Evolutionary conservation across 495 filamentous ascomycete genomes (phyloP), one percentile per base, ranked within the genome.

Genomic region (Rhypophila decipiens): DNA sequence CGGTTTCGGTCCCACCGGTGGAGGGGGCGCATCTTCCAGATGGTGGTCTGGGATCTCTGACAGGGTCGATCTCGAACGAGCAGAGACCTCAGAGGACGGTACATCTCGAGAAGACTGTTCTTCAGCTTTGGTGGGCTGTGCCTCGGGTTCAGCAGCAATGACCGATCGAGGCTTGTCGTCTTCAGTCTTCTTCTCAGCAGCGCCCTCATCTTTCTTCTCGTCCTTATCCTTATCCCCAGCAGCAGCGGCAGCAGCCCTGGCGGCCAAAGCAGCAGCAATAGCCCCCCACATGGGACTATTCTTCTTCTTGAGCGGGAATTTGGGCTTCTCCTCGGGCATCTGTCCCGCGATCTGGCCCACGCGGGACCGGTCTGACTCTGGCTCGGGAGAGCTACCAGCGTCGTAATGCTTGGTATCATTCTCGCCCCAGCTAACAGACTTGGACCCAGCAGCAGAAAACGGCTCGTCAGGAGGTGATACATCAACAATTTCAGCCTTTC

Each of bases 381-480:
- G 47, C 23, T 66, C 75, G n/a, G 79, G 76, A n/a, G n/a, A n/a
- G 42, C 71, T 76, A 41, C 75, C 75, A 15, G 77, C 68, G 21
- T 80, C 77, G 27, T 76, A 80, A 56, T 78, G 78, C 43, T 80
- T 76, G 5, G 76, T 83, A 47, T 78, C 66, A 50, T 79, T 78
- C 34, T 80, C 67, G 24, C 78, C 78, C 80, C 79, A 83, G 9
- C 72, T 79, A 8, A 83, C 70, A 41, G 54, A 76, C 24, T 77
- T 77, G 12, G 24, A 24, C 7, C 17, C 23, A 31, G 24, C 27
- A 10, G 46, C 34, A 20, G 46, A 24, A n/a, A n/a, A n/a, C 9
- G 41, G 24, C 2, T 21, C 41, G 34, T 56, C 23, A 35, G 69
- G 33, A 22, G 50, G 44, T 11, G 33, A 39, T 13, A 39, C 50